Percentiles rank a stretch among this genome's conserved stretches.
These are phyloP conservation scores for Spatholobus suberectus DNA, from an alignment of 306 rosid genomes.

Conservation along the genomic window DNA sequence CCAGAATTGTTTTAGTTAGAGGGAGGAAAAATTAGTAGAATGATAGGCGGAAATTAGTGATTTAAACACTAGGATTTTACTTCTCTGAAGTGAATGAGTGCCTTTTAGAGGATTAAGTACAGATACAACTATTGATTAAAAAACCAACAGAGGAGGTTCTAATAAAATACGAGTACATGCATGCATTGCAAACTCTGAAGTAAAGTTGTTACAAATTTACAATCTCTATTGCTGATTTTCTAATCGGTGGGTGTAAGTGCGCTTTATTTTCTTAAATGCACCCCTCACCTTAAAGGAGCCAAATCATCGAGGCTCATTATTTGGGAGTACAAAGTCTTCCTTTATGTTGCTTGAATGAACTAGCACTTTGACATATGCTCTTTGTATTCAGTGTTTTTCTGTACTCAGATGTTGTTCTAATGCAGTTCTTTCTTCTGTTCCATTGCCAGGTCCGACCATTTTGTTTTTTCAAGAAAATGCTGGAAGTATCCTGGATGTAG, in stretches of 20 bases:
- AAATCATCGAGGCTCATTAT: background rate
- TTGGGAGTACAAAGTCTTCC: background rate
- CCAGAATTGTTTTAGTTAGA: slow-evolving; percentile 1
- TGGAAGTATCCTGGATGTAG: slow-evolving; percentile 89
- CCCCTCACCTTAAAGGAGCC: background rate
- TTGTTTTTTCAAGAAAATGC: slow-evolving; percentile 99
- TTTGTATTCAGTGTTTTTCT: slow-evolving; percentile 10
- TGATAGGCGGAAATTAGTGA: background rate
- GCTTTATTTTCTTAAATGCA: background rate
- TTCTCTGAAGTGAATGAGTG: background rate
- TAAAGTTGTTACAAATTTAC: background rate
- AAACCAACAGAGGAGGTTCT: background rate
- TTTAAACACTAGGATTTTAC: background rate
- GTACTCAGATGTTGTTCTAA: slow-evolving; percentile 37
- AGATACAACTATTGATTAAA: background rate
- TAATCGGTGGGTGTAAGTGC: background rate
- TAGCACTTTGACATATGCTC: background rate
- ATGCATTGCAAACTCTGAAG: background rate
- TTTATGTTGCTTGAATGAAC: slow-evolving; percentile 7
- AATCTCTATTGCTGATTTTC: background rate
- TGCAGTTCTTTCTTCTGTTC: slow-evolving; percentile 36
- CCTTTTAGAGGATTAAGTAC: background rate
- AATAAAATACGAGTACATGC: background rate
- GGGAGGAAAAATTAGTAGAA: background rate
- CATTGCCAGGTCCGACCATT: slow-evolving; percentile 88